These are phyloP conservation scores for Theobroma grandiflorum DNA, from an alignment of 441 rosid species.

Conservation along the genomic window DNA sequence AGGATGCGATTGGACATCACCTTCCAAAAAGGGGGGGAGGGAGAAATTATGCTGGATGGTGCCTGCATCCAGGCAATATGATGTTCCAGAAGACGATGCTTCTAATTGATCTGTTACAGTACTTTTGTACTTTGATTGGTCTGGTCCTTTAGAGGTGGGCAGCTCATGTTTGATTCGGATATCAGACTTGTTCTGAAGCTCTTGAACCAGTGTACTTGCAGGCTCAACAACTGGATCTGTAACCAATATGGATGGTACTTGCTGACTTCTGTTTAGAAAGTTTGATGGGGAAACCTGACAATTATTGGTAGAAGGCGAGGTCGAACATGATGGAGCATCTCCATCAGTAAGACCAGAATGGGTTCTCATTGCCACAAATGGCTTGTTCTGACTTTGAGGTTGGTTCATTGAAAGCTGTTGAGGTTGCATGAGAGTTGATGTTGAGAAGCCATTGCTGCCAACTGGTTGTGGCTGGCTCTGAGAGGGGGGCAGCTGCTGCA, in stretches of 20 bases:
- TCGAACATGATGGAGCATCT: conserved; percentile 93
- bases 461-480: conserved; percentile 74
- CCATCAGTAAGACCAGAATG: conserved; percentile 80
- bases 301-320: conserved; percentile 91
- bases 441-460: conserved; percentile 61
- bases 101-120: conserved; percentile 77
- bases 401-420: conserved; percentile 62
- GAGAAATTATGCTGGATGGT: conserved; percentile 74
- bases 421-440: conserved; percentile 51
- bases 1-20: conserved; percentile 80
- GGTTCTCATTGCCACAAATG: conserved; percentile 57
- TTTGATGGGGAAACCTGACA: conserved; percentile 75
- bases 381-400: conserved; percentile 60
- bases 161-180: conserved; percentile 62
- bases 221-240: conserved; percentile 67
- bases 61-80: conserved; percentile 84
- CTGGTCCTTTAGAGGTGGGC: conserved; percentile 59
- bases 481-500: conserved; percentile 57
- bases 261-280: conserved; percentile 76
- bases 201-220: conserved; percentile 63
- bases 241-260: conserved; percentile 56
- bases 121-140: conserved; percentile 73
- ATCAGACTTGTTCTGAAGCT: conserved; percentile 74
- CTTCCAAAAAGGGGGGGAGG: conserved; percentile 74
- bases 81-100: conserved; percentile 95